Percentiles rank a stretch among this genome's conserved stretches.
These are phyloP conservation scores for Talaromyces trachyspermus DNA, from an alignment of 495 filamentous ascomycete species.

Conservation along the genomic window DNA sequence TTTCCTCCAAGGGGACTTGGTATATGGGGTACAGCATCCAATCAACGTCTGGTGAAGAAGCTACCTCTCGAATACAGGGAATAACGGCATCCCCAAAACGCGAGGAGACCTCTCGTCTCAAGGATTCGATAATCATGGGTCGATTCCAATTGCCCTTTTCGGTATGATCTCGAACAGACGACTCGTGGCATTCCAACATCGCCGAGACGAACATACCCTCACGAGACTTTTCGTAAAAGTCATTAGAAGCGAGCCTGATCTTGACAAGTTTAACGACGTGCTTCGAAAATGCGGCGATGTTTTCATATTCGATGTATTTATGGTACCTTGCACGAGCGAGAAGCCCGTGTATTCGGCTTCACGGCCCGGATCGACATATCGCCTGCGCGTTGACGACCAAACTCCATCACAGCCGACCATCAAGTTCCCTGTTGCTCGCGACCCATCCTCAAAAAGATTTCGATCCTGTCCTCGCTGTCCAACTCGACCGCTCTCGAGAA, in stretches of 20 bases:
- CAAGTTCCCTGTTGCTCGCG: slow-evolving; percentile 40
- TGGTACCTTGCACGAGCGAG: slow-evolving; percentile 45
- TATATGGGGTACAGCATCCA: slow-evolving; percentile 57
- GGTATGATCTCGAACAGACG: slow-evolving; percentile 32
- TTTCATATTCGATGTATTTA: slow-evolving; percentile 16
- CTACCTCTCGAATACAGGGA: slow-evolving; percentile 41
- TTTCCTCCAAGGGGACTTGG: slow-evolving; percentile 41
- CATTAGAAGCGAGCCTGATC: slow-evolving; percentile 47
- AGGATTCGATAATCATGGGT: slow-evolving; percentile 14
- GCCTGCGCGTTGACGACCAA: slow-evolving; percentile 47
- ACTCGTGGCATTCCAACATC: slow-evolving; percentile 43
- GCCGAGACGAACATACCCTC: slow-evolving; percentile 48
- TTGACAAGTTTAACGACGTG: slow-evolving; percentile 43
- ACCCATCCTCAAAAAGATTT: slow-evolving; percentile 44
- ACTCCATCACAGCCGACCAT: slow-evolving; percentile 58
- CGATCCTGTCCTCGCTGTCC: slow-evolving; percentile 33
- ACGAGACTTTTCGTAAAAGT: slow-evolving; percentile 40
- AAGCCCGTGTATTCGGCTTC: slow-evolving; percentile 49
- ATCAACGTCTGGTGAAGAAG: slow-evolving; percentile 26
- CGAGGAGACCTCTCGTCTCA: slow-evolving; percentile 34
- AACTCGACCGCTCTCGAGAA: slow-evolving; percentile 21
- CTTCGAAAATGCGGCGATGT: slow-evolving; percentile 26
- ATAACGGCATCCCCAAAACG: slow-evolving; percentile 39
- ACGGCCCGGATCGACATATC: slow-evolving; percentile 43
- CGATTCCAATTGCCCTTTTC: slow-evolving; percentile 23